Conservation (phyloP, 805 yeast species). For the Kregervanrija fluxuum region DNA sequence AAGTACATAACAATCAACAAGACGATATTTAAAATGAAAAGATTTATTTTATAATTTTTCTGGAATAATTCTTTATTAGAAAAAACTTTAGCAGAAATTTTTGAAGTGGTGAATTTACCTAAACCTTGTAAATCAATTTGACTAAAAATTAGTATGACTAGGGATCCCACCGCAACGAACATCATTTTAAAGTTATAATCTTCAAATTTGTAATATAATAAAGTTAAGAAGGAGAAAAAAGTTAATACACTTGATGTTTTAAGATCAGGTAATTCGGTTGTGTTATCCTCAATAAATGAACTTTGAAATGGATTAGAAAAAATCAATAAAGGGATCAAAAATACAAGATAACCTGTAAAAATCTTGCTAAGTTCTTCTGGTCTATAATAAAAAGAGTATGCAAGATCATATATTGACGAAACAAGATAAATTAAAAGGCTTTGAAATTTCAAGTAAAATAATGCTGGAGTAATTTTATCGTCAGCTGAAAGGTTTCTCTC, state of each 20-base stretch:
- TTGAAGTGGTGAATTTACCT: slow-evolving; percentile 3
- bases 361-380: background rate
- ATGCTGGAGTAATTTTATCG: slow-evolving; percentile 3
- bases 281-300: background rate
- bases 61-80: slow-evolving; percentile 19
- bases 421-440: slow-evolving; percentile 11
- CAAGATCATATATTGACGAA: slow-evolving; percentile 5
- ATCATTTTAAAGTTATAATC: slow-evolving; percentile 24
- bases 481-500: slow-evolving; percentile 15
- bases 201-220: slow-evolving; percentile 8
- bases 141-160: slow-evolving; percentile 22
- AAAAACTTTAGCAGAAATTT: slow-evolving; percentile 10
- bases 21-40: slow-evolving; percentile 13
- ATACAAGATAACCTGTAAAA: slow-evolving; percentile 5
- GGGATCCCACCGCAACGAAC: slow-evolving; percentile 24
- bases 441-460: slow-evolving; percentile 14
- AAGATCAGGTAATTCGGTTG: slow-evolving; percentile 1
- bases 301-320: slow-evolving; percentile 2
- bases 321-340: slow-evolving; percentile 2
- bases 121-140: slow-evolving; percentile 20
- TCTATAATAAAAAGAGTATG: slow-evolving; percentile 1
- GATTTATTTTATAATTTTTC: slow-evolving; percentile 18
- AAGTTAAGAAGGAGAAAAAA: slow-evolving; percentile 7
- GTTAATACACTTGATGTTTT: background rate
- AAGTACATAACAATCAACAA: slow-evolving; percentile 10